Conservation (phyloP, 2,329 filamentous ascomycete species). For the Dothistroma pini region DNA sequence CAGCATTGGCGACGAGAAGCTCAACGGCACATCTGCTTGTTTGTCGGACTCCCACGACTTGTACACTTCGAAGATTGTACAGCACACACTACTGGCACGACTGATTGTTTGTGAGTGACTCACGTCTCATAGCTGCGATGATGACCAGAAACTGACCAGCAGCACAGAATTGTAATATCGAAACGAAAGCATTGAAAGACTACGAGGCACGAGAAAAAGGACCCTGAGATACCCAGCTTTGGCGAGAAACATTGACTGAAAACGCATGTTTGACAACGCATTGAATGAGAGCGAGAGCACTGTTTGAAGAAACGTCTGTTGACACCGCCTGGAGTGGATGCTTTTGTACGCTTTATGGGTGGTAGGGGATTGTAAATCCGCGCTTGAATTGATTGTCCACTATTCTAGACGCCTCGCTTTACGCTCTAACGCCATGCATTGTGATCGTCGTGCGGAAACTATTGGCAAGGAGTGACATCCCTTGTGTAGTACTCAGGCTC, state of each 20-base stretch:
- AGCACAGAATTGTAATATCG: not conserved
- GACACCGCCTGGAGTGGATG: not conserved
- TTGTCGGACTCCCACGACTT: not conserved
- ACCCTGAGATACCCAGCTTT: not conserved
- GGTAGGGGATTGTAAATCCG: not conserved
- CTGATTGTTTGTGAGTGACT: not conserved
- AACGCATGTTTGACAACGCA: not conserved
- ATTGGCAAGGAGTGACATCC: slow-evolving; percentile 12
- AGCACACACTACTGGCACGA: not conserved
- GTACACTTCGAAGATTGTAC: slow-evolving; percentile 1
- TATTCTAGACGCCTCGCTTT: not conserved
- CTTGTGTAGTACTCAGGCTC: slow-evolving; percentile 6
- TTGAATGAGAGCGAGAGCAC: not conserved
- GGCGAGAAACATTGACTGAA: not conserved
- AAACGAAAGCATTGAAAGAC: not conserved
- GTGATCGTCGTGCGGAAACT: not conserved
- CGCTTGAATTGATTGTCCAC: not conserved
- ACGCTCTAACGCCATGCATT: too few species aligned
- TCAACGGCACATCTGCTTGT: not conserved
- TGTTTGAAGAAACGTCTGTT: not conserved
- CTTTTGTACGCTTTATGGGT: not conserved
- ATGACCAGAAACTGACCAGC: not conserved
- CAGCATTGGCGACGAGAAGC: not conserved
- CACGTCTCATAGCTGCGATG: not conserved
- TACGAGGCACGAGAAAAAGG: not conserved